Evolutionary conservation across 2,329 filamentous ascomycete species (phyloP).

Genomic region (Talaromyces sp.): DNA sequence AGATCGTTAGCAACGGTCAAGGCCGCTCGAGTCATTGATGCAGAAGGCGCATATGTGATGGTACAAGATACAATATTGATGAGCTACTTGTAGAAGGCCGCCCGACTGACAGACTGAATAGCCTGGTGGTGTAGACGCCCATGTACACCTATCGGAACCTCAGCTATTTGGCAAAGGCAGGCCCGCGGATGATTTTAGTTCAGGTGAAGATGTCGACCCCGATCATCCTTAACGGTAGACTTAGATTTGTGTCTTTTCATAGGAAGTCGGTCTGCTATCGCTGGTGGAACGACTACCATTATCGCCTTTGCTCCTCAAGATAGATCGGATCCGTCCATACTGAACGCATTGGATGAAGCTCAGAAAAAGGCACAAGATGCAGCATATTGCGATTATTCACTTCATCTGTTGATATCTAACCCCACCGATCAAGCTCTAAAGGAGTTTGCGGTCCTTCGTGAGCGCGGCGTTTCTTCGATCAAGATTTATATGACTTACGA

Average conservation of each 20-base stretch:
- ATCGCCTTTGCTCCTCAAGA: constrained; percentile 49
- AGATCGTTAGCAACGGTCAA: constrained; percentile 30
- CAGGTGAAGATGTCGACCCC: constrained; percentile 18
- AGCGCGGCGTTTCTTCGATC: constrained; percentile 43
- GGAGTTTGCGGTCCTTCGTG: constrained; percentile 35
- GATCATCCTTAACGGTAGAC: constrained; percentile 29
- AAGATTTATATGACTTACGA: constrained; percentile 51
- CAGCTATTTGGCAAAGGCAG: constrained; percentile 21
- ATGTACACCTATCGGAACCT: constrained; percentile 49
- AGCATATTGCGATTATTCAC: constrained; percentile 50
- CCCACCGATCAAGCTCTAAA: constrained; percentile 31
- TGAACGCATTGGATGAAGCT: constrained; percentile 43
- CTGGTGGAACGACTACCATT: constrained; percentile 49
- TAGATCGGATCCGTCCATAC: constrained; percentile 44
- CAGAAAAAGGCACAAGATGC: constrained; percentile 42
- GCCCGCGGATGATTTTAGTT: constrained; percentile 47
- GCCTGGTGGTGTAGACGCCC: constrained; percentile 48
- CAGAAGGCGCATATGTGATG: constrained; percentile 45
- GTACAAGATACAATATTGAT: constrained; percentile 19
- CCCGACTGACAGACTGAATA: not conserved
- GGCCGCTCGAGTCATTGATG: constrained; percentile 38
- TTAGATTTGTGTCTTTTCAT: not conserved
- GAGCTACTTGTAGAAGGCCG: too few species aligned
- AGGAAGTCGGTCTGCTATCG: constrained; percentile 40
- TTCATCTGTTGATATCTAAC: constrained; percentile 47